Percentiles rank a stretch among this genome's conserved stretches.
phyloP scores from a whole-genome alignment of 129 eudicot genomes.

The Scalesia atractyloides region DNA sequence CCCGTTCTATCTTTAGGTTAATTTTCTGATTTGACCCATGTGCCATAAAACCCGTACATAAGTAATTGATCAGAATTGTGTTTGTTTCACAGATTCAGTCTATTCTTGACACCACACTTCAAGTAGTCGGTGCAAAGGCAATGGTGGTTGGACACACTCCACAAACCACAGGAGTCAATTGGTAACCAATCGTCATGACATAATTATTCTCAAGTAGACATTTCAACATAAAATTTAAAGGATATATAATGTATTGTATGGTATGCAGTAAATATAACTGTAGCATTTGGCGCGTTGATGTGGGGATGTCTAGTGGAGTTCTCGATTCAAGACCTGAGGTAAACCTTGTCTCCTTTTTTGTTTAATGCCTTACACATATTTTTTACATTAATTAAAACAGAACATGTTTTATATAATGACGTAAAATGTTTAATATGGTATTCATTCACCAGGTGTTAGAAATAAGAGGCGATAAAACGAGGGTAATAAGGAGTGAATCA shows the following conservation, averaged over 20 bases:
- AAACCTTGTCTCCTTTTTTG: conserved; percentile 20
- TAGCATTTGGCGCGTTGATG: conserved; percentile 94
- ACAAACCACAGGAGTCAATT: conserved; percentile 84
- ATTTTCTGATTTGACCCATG: not conserved
- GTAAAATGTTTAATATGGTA: conserved; percentile 12
- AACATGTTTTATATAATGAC: conserved; percentile 8
- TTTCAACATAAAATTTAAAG: not conserved
- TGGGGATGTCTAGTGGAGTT: conserved; percentile 99
- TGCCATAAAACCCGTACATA: not conserved
- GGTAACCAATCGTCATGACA: conserved; percentile 47
- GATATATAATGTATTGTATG: not conserved
- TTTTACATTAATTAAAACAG: not conserved
- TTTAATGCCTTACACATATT: not conserved
- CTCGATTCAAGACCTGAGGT: conserved; percentile 99
- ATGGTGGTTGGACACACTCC: conserved; percentile 99
- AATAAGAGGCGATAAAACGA: conserved; percentile 68
- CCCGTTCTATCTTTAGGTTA: not conserved
- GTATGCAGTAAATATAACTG: conserved; percentile 77
- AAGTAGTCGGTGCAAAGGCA: conserved; percentile 84
- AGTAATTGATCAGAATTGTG: not conserved
- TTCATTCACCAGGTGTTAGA: conserved; percentile 68
- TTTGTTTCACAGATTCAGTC: conserved; percentile 58
- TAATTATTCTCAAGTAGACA: conserved; percentile 6
- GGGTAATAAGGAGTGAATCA: conserved; percentile 65
- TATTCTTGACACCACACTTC: conserved; percentile 68